phyloP scores from a whole-genome alignment of 768 basidiomycete species.

The Macrolepiota albuminosa region DNA sequence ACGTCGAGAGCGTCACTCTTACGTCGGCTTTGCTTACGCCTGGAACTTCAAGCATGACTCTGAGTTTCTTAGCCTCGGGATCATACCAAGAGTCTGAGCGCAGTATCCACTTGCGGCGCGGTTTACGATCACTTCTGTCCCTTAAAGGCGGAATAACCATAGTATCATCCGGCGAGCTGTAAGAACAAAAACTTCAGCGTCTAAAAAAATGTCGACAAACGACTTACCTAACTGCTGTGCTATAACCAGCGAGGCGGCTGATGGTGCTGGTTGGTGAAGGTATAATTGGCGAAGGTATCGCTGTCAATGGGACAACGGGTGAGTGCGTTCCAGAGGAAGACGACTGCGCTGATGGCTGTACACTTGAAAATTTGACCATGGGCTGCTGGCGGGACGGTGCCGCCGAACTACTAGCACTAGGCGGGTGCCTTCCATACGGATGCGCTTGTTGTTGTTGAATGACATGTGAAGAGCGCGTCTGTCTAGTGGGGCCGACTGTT shows the following conservation, averaged over 20 bases:
- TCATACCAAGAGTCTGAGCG: conserved; percentile 62
- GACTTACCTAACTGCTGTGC: conserved; percentile 20
- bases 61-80: conserved; percentile 41
- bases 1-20: conserved; percentile 54
- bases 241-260: conserved; percentile 19
- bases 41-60: conserved; percentile 65
- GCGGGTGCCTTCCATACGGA: conserved; percentile 11
- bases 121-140: conserved; percentile 5
- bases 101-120: conserved; percentile 36
- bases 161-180: conserved; percentile 19
- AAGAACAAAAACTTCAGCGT: neutral
- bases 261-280: conserved; percentile 18
- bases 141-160: conserved; percentile 12
- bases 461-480: conserved; percentile 6
- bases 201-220: neutral
- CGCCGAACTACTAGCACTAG: conserved; percentile 14
- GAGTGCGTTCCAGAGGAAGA: conserved; percentile 20
- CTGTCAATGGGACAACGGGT: conserved; percentile 11
- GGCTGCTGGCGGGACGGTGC: conserved; percentile 11
- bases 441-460: conserved; percentile 14
- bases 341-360: conserved; percentile 17
- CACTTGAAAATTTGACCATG: conserved; percentile 23
- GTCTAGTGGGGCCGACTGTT: conserved; percentile 13
- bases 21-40: conserved; percentile 58
- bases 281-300: conserved; percentile 20